Evolutionary conservation across 208 protist species (phyloP).

Genomic region (Trypanosoma melophagium): DNA sequence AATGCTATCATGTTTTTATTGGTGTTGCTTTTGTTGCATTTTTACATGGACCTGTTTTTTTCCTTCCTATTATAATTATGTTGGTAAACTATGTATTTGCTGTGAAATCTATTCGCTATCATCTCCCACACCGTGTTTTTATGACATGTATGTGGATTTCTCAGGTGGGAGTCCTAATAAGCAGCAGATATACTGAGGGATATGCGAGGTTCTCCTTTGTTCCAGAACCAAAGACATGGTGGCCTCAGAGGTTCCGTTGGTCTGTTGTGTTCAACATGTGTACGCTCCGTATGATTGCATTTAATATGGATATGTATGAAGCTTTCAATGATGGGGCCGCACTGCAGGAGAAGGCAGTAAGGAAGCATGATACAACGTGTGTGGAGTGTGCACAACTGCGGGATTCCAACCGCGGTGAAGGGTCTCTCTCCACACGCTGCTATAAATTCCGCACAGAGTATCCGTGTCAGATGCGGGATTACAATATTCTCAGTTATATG

Average conservation of each 20-base stretch:
- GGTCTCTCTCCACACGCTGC: slow-evolving; percentile 24
- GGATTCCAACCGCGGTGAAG: slow-evolving; percentile 2
- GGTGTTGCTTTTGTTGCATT: slow-evolving; percentile 29
- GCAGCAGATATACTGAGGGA: slow-evolving; percentile 21
- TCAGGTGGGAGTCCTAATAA: slow-evolving; percentile 40
- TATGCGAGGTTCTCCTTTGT: slow-evolving; percentile 18
- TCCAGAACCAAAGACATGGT: not conserved
- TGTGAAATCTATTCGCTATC: too few species aligned
- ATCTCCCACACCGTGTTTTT: slow-evolving; percentile 41
- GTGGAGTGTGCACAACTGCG: slow-evolving; percentile 32
- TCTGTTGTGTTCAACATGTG: slow-evolving; percentile 64
- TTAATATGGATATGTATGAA: slow-evolving; percentile 64
- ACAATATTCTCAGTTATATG: slow-evolving; percentile 76
- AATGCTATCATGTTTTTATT: slow-evolving; percentile 27
- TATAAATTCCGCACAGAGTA: slow-evolving; percentile 65
- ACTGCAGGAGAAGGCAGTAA: slow-evolving; percentile 27
- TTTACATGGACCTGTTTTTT: slow-evolving; percentile 35
- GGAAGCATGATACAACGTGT: slow-evolving; percentile 28
- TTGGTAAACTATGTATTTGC: slow-evolving; percentile 43
- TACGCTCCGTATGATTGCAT: slow-evolving; percentile 83
- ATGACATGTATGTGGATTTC: slow-evolving; percentile 50
- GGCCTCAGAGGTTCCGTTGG: slow-evolving; percentile 48
- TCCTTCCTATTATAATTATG: slow-evolving; percentile 32
- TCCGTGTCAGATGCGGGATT: slow-evolving; percentile 47
- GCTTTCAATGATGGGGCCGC: slow-evolving; percentile 17